A percentile compares a stretch with the other conserved stretches of the same genome.
These are phyloP conservation scores for Neofusicoccum ribis DNA, from an alignment of 2,329 filamentous ascomycete genomes.

Conservation along the genomic window DNA sequence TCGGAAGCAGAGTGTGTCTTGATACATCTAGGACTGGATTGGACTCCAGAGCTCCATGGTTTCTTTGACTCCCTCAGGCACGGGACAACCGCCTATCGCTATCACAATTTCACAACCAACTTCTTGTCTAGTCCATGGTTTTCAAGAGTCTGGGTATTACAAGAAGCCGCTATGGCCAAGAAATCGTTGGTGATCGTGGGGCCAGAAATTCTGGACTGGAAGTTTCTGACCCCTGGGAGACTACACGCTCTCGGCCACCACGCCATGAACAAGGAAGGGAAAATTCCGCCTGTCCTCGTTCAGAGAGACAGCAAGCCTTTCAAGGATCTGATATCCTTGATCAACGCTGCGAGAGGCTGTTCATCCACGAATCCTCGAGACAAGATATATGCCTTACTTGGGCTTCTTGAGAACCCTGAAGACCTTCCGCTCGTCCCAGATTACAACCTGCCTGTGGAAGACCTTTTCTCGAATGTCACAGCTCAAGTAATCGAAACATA, in stretches of 20 bases:
- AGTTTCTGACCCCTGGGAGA: neutral
- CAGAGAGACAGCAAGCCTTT: neutral
- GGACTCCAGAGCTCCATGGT: neutral
- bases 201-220: neutral
- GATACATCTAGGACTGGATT: slow-evolving; percentile 19
- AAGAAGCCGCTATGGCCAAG: neutral
- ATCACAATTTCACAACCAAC: too few species aligned
- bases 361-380: neutral
- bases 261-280: neutral
- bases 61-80: neutral
- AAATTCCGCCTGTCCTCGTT: neutral
- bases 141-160: neutral
- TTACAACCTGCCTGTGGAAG: neutral
- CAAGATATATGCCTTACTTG: neutral
- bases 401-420: neutral
- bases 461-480: neutral
- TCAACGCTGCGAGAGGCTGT: neutral
- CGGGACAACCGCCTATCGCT: neutral
- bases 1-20: slow-evolving; percentile 19
- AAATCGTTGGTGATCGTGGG: neutral
- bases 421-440: neutral
- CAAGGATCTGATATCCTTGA: neutral
- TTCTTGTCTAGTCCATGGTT: neutral
- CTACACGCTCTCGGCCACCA: neutral
- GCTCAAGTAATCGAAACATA: neutral